Base-by-base conservation (phyloP, 2,329 filamentous ascomycete species). In the Aciculosporium take region DNA sequence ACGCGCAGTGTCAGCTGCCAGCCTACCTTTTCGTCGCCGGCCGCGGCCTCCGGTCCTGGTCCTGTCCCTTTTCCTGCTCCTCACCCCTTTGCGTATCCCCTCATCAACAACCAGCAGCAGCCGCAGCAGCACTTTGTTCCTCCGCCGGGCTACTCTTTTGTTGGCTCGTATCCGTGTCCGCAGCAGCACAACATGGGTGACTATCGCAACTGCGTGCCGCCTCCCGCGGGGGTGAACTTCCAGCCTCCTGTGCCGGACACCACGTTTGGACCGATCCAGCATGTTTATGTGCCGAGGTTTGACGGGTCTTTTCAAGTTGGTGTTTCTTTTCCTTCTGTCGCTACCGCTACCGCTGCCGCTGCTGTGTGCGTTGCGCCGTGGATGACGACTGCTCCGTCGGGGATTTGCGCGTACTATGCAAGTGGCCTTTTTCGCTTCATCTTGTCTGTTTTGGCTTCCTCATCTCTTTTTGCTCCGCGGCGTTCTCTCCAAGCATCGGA, bases 221-320 rank as follows among this genome's bases (percentile, higher is more conserved):
- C 63, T 32, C 55, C 59, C 24, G 52, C 52, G 37, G 68, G 68
- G 41, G 53, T 70, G 38, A 67, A 72, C 53, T 77, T 71, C 50
- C 70, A 77, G 51, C 75, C 74, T 1, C 73, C 70, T 23, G 71
- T 74, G 13, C 71, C 72, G 3, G 71, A 75, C 48, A 75, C 72
- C 13, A 69, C 68, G 33, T 64, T 67, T 52, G 75, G 74, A 3
- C 67, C 71, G 2, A 70, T 71, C 43, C 52, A 64, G 23, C 72
- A 79, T 47, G 64, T 66, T 17, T 78, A 76, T 49, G 58, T 71
- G 40, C 74, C 75, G 46, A 72, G 71, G 33, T 64, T 62, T 49
- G 72, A 76, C 50, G 55, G 51, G 18, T 13, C n/a, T 33, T 45
- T 51, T 52, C 55, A 55, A 56, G 57, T 63, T 50, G 53, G 55